A percentile compares a stretch with the other conserved stretches of the same genome.
Conservation (phyloP, 2,329 filamentous ascomycete genomes). For the Xylaria sp. region DNA sequence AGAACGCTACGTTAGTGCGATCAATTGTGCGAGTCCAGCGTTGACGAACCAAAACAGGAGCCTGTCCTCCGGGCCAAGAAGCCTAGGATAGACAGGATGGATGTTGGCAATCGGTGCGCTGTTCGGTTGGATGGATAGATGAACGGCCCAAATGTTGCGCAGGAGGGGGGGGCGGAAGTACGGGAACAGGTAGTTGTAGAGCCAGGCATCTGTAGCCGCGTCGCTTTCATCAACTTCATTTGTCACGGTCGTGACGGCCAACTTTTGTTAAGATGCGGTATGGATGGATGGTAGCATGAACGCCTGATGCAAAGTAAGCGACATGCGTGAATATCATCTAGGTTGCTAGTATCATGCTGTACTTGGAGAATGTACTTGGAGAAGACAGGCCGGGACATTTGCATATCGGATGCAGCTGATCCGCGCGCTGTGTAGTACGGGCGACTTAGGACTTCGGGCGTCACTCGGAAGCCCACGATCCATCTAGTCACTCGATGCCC, state of each 20-base stretch:
- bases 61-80: background rate
- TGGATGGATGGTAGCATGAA: conserved; percentile 16
- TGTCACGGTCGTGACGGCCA: background rate
- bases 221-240: background rate
- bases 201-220: background rate
- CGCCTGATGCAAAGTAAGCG: conserved; percentile 24
- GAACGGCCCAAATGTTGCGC: background rate
- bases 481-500: background rate
- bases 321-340: conserved; percentile 11
- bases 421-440: background rate
- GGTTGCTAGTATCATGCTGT: conserved; percentile 11
- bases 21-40: background rate
- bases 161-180: background rate
- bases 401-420: conserved; percentile 19
- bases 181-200: background rate
- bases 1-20: background rate
- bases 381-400: conserved; percentile 9
- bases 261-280: background rate
- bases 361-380: too few relatives aligned
- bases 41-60: background rate
- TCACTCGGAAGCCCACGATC: background rate
- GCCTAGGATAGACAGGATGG: background rate
- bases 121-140: background rate
- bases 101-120: background rate
- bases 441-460: background rate